Conservation (phyloP, 495 filamentous ascomycete genomes). For the Hypoxylon crocopeplum region DNA sequence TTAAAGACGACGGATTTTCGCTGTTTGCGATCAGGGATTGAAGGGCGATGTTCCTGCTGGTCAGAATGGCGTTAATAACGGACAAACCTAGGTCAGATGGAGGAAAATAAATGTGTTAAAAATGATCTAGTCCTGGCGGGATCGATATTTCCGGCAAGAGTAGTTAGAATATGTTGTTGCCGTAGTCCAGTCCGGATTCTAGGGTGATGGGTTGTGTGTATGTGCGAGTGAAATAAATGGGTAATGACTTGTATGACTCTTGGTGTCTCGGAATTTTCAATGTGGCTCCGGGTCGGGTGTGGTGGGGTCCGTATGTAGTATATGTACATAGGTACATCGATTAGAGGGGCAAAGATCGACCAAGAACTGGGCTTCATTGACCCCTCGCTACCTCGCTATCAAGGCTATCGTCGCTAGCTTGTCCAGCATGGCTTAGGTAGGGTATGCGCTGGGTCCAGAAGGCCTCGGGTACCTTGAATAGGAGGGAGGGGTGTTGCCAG, state of each 20-base stretch:
- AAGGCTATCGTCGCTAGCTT: too few relatives aligned
- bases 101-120: not conserved
- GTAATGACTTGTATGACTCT: not conserved
- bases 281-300: not conserved
- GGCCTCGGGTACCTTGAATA: slow-evolving; percentile 39
- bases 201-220: not conserved
- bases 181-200: not conserved
- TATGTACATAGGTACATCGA: not conserved
- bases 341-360: not conserved
- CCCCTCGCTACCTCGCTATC: too few relatives aligned
- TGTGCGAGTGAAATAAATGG: not conserved
- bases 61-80: slow-evolving; percentile 40
- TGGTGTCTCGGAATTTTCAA: not conserved
- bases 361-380: too few relatives aligned
- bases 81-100: not conserved
- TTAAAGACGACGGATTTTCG: slow-evolving; percentile 93
- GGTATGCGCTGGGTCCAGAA: too few relatives aligned
- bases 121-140: too few relatives aligned
- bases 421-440: too few relatives aligned
- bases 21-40: slow-evolving; percentile 59
- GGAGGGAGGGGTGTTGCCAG: slow-evolving; percentile 46
- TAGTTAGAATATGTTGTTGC: too few relatives aligned
- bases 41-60: slow-evolving; percentile 35
- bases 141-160: too few relatives aligned
- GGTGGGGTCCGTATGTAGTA: not conserved